These are phyloP conservation scores for Diaporthe velutina DNA, from an alignment of 2,329 filamentous ascomycete genomes.

Conservation along the genomic window DNA sequence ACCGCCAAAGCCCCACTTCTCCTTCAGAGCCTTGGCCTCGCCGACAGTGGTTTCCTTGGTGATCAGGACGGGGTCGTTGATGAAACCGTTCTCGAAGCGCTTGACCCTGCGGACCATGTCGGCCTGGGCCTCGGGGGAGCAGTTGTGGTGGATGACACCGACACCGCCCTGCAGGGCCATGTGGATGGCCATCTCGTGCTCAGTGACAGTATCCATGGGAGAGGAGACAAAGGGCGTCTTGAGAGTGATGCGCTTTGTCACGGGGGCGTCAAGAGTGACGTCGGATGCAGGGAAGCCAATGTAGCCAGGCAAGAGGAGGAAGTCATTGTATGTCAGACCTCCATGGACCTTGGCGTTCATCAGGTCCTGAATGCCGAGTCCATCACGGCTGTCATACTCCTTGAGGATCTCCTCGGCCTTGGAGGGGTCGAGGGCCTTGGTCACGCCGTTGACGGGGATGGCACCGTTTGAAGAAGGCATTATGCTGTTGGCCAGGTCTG, in stretches of 20 bases:
- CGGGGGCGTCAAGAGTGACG: constrained; percentile 87
- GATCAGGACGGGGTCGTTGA: constrained; percentile 94
- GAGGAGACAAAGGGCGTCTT: constrained; percentile 98
- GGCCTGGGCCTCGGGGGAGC: constrained; percentile 95
- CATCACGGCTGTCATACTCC: constrained; percentile 85
- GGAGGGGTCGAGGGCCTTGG: constrained; percentile 77
- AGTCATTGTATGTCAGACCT: constrained; percentile 98
- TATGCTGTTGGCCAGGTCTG: constrained; percentile 52
- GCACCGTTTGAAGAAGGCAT: constrained; percentile 83
- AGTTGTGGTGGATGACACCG: constrained; percentile 99
- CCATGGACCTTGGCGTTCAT: constrained; percentile 93
- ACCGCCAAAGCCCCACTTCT: constrained; percentile 98
- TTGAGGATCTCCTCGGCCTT: constrained; percentile 85
- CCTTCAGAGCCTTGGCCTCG: constrained; percentile 92
- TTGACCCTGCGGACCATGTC: constrained; percentile 99
- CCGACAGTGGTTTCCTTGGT: constrained; percentile 88
- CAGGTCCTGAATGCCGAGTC: constrained; percentile 86
- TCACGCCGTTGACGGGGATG: constrained; percentile 57
- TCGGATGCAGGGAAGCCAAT: constrained; percentile 97
- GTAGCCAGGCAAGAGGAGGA: constrained; percentile 95
- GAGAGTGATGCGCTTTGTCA: constrained; percentile 95
- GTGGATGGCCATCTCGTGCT: constrained; percentile 99
- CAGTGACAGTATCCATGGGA: constrained; percentile 99
- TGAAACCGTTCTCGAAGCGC: constrained; percentile 99
- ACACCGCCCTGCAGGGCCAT: constrained; percentile 90